Evolutionary conservation across 495 filamentous ascomycete species (phyloP), one percentile per base, ranked within the genome.

Genomic region (Trichocladium uniseriatum): DNA sequence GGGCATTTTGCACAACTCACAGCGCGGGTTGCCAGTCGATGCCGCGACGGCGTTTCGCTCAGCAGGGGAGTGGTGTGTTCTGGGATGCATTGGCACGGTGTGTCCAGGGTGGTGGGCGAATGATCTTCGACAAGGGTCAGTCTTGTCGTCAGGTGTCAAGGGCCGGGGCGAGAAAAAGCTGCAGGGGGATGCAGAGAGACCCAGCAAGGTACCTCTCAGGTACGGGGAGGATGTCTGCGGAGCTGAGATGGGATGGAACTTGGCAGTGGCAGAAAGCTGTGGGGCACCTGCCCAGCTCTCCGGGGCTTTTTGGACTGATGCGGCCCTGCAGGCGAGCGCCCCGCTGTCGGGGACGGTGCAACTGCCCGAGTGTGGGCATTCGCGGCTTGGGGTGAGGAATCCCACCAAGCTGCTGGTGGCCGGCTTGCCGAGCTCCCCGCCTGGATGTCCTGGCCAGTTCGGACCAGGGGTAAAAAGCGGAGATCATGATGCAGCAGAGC

Each of bases 41-140:
- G 32, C 14, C 29, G 35, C 45, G 16, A n/a, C 35, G 35, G 32
- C 45, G 22, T 31, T 35, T 38, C 45, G 35, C 45, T 8, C n/a
- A 27, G 45, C 45, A 47, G 36, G 40, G 13, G 32, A 19, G 46
- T 38, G 47, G 43, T 35, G 32, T 29, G 51, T 19, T 32, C n/a
- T 44, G 35, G 31, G 29, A 35, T 28, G 51, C 38, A 48, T 20
- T 18, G 31, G 31, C 41, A 27, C 42, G 18, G 42, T n/a, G n/a
- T n/a, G n/a, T n/a, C n/a, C n/a, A n/a, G n/a, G n/a, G n/a, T n/a
- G n/a, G n/a, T 19, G 42, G 42, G 27, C 39, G 49, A 52, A 38
- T 31, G 43, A 52, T 49, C 45, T 52, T 49, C 44, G 41, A 54
- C 55, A 53, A 34, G 55, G 48, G 40, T 46, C n/a, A n/a, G n/a